Percentiles rank a stretch among this genome's conserved stretches.
These are phyloP conservation scores for Pichia californica DNA, from an alignment of 805 yeast genomes.

Conservation along the genomic window DNA sequence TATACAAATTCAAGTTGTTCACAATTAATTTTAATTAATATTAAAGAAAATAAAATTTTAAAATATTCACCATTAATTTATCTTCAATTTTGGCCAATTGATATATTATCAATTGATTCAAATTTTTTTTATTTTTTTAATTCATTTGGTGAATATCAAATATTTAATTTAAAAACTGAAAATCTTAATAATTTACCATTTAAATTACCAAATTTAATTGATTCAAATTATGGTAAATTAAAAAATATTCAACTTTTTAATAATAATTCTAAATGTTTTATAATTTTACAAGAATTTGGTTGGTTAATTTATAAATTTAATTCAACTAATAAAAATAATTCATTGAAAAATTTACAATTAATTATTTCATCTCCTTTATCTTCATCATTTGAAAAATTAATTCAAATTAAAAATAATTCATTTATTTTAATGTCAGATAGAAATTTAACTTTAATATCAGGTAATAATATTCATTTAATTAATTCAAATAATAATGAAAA, in stretches of 20 bases:
- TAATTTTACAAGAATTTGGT: slow-evolving; percentile 25
- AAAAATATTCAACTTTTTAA: slow-evolving; percentile 11
- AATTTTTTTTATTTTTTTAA: slow-evolving; percentile 14
- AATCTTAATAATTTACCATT: too few species aligned
- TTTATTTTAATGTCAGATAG: slow-evolving; percentile 19
- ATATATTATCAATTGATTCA: slow-evolving; percentile 16
- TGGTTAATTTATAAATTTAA: slow-evolving; percentile 23
- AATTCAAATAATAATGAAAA: not conserved
- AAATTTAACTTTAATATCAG: slow-evolving; percentile 14
- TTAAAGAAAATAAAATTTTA: not conserved
- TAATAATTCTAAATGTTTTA: slow-evolving; percentile 16
- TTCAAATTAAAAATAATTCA: slow-evolving; percentile 11
- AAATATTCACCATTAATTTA: slow-evolving; percentile 9
- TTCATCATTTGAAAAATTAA: slow-evolving; percentile 15
- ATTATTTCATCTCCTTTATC: slow-evolving; percentile 22
- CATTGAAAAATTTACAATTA: slow-evolving; percentile 11
- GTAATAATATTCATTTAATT: slow-evolving; percentile 10
- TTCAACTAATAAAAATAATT: not conserved
- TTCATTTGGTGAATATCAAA: slow-evolving; percentile 9
- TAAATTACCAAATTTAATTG: slow-evolving; percentile 2
- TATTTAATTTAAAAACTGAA: not conserved
- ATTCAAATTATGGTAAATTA: slow-evolving; percentile 18
- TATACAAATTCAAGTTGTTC: slow-evolving; percentile 2
- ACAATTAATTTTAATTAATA: not conserved
- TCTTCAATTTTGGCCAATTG: slow-evolving; percentile 21